Base-by-base conservation (phyloP, 345 rosid genomes). In the Acer yangbiense region DNA sequence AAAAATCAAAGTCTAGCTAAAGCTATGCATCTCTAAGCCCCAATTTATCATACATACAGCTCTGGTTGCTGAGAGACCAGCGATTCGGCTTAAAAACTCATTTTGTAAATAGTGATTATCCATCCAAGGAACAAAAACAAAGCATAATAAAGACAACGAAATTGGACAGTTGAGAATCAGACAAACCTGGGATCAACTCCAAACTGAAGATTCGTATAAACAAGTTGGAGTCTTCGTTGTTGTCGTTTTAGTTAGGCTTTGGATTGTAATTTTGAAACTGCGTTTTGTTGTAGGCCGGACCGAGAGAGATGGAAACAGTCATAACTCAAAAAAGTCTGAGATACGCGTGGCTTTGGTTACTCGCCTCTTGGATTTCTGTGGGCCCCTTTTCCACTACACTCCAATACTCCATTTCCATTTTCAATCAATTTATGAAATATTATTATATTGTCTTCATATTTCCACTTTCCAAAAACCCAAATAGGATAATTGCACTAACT, bases 131-230 rank as follows among this genome's bases (percentile, higher is more conserved):
- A 14, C 55, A 13, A 50, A 50, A 14, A 50, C 16, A 50, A 50
- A 50, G 14, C 18, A 50, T 50, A 50, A 50, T 50, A 50, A 79
- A 85, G n/a, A 74, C 76, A 10, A 43, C 17, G 29, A 46, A 62
- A 67, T 66, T 29, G 7, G 16, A 7, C 1, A 12, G 69, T 25
- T 7, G n/a, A 27, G 13, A 80, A 68, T 2, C 4, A 6, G 62
- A 80, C 81, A 58, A 78, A 84, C 85, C 84, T 71, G 68, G 50
- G 76, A 6, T 55, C 18, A 41, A 54, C 43, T 66, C 9, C 21
- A 64, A 48, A 44, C 43, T 62, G 60, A 20, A 17, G n/a, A 61
- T 41, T 61, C 21, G 76, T 44, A 21, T 8, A 62, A 44, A 44
- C 17, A 46, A 73, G 18, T 54, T 54, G 76, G 57, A 72, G 65